Evolutionary conservation across 495 filamentous ascomycete genomes (phyloP), one percentile per base, ranked within the genome.

Genomic region (Trichoderma parareesei): DNA sequence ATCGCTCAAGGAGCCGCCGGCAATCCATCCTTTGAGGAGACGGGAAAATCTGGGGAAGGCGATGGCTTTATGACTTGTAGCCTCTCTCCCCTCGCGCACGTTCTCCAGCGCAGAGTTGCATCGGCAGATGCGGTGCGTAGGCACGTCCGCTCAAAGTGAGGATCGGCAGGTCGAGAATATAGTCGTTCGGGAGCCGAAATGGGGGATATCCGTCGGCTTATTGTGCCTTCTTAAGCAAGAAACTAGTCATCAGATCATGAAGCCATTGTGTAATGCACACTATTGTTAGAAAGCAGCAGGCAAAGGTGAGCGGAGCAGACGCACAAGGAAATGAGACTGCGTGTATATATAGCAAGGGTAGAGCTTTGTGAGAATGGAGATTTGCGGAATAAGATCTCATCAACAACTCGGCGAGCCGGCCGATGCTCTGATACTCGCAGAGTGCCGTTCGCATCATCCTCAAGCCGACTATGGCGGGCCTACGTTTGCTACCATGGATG

Each of bases 401-500:
- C 37, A 57, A 5, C 9, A 49, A 57, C 53, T 35, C 4, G 53
- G 33, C 27, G 53, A 20, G 3, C 53, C 16, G 53, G 27, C 37
- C 27, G 33, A 57, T 49, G 18, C 11, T 57, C 33, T 57, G 53
- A 57, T 13, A 35, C 33, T 37, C 20, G 4, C 10, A 27, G 27
- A 27, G 27, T 27, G n/a, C 14, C 37, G 53, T 13, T n/a, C 37
- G 20, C 27, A 13, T 20, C 9, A 57, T 57, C 53, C 37, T 37
- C 53, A 57, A 37, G 53, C 9, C 46, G 1, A n/a, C 14, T 10
- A 57, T 57, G 53, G 53, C 53, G 33, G 14, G 53, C 37, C 53
- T 57, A 37, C 53, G 18, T 9, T 14, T 57, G 9, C 18, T 57
- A 57, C 53, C 53, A 57, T 57, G 53, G 53, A 57, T 57, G 53